Conservation (phyloP, 2,329 filamentous ascomycete genomes). For the Microsporum canis region DNA sequence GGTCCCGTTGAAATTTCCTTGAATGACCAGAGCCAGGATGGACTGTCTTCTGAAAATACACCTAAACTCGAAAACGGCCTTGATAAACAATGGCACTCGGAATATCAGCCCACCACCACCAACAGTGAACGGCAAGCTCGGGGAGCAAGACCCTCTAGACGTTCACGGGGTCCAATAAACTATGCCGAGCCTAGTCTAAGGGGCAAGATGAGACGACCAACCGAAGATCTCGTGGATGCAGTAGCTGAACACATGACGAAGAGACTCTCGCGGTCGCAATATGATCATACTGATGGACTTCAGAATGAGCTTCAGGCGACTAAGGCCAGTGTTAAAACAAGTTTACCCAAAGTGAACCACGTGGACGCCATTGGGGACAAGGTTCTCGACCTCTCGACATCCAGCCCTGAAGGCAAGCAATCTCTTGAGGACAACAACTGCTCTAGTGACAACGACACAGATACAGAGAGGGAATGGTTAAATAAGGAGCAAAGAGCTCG, state of each 20-base stretch:
- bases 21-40: neutral
- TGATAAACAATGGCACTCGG: neutral
- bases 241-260: constrained; percentile 35
- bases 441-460: neutral
- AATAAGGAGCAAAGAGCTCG: neutral
- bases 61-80: neutral
- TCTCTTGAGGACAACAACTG: neutral
- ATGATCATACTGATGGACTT: neutral
- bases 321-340: neutral
- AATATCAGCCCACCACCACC: neutral
- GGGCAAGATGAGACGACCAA: constrained; percentile 73
- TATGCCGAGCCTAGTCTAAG: constrained; percentile 73
- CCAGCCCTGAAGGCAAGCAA: neutral
- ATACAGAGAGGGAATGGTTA: neutral
- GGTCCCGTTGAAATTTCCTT: neutral
- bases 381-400: neutral
- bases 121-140: neutral
- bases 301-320: neutral
- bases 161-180: constrained; percentile 58
- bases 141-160: constrained; percentile 29
- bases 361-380: neutral
- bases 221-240: constrained; percentile 63
- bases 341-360: neutral
- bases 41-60: neutral
- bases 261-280: neutral